Evolutionary conservation across 768 basidiomycete genomes (phyloP), one percentile per base, ranked within the genome.

Genomic region (Boletus tomentosulus): DNA sequence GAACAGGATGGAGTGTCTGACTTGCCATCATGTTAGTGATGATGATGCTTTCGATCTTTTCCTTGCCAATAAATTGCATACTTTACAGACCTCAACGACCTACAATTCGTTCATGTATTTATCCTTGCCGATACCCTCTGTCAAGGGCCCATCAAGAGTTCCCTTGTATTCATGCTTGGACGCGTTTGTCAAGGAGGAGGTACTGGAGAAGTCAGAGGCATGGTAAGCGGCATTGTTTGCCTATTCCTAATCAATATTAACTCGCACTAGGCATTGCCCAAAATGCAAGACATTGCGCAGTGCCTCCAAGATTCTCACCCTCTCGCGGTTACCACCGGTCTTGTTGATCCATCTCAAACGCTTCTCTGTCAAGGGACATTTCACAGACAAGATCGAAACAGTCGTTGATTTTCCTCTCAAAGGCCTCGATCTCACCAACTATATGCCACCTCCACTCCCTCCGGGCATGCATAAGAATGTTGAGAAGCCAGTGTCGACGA

Each of bases 21-120:
- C 89, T 4, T 99, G 96, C 67, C 78, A 84, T 57, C 90, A 91
- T 71, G 95, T 94, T 57, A 56, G 73, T 70, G 19, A 42, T 52
- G 19, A n/a, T 41, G 10, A 13, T 48, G 15, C 10, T 28, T 34
- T 48, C 48, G 39, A 38, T 33, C 47, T 45, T 54, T 48, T 28
- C 43, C 15, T n/a, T 49, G 24, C 54, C 66, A 38, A 67, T 28
- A 51, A 28, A 33, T 13, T 33, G 38, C 44, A 42, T 35, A 37
- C 39, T 46, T 48, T 33, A 10, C 61, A 98, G 94, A 98, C 95
- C 5, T 97, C 95, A 28, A 98, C 94, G 27, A 98, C 95, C 5
- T 98, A 95, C 63, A 97, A 98, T 66, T 80, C 89, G 7, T 98
- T 98, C 71, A 98, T 97, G 77, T 95, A 94, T 57, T 78, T 99